Evolutionary conservation across 108 stramenopile genomes (phyloP), one percentile per base, ranked within the genome.

Genomic region (Nitzschia putrida): DNA sequence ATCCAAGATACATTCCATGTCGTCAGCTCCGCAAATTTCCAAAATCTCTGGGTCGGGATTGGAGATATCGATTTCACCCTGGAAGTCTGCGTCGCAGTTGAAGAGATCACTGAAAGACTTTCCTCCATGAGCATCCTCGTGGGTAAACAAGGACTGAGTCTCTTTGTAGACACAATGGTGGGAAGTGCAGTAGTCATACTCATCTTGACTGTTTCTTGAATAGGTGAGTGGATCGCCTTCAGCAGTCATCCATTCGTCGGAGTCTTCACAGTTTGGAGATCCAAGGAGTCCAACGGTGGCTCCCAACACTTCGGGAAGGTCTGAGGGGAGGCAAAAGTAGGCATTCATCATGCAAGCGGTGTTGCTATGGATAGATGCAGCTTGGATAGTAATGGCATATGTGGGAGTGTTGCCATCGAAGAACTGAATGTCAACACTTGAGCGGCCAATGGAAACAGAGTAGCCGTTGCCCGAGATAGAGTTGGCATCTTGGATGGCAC

Each of bases 161-260:
- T 56, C 55, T 7, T 41, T 68, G 13, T 57, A 39, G 14, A 57
- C 18, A 16, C 68, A 68, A 3, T 45, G 57, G 9, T 68, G 10
- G 56, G 41, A 22, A 22, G 55, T 56, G 6, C 55, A 56, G 24
- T 56, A 68, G 43, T 53, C 26, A 21, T 38, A 53, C 42, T 44
- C 8, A 25, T 8, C 26, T 7, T 50, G 41, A 24, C 51, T 42
- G 10, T 29, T 21, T 0, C 18, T 20, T 29, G 54, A 42, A 20
- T 57, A 22, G 29, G 7, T 38, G 29, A 60, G 16, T 16, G 20
- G n/a, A 7, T 37, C 14, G 38, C 58, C 58, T n/a, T 7, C 25
- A 21, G 26, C 0, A 14, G 14, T 41, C 37, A 21, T 60, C 58
- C 58, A 60, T 4, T 60, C 58, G 25, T 60, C 38, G 13, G 38